These are phyloP conservation scores for Colletotrichum sp. DNA, from an alignment of 2,329 filamentous ascomycete species.

Conservation along the genomic window DNA sequence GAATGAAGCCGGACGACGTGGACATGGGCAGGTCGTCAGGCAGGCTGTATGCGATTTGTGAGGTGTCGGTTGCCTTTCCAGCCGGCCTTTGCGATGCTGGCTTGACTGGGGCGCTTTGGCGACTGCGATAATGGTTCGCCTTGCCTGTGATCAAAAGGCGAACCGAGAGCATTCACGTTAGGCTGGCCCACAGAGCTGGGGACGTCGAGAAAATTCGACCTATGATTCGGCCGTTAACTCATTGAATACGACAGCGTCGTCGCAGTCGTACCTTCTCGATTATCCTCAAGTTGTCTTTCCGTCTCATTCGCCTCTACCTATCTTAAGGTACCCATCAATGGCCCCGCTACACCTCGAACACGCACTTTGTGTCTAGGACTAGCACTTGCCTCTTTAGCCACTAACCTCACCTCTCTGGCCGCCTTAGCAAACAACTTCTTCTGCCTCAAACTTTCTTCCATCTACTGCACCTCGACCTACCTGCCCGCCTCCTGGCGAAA, in stretches of 20 bases:
- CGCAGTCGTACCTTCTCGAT: neutral
- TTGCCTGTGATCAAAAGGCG: neutral
- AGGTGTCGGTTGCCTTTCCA: neutral
- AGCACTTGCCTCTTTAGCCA: neutral
- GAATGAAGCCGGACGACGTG: neutral
- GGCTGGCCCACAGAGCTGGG: neutral
- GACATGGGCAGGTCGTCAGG: neutral
- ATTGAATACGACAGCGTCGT: neutral
- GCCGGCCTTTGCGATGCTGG: neutral
- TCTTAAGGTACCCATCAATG: neutral
- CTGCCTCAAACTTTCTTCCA: neutral
- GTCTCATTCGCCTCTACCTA: neutral
- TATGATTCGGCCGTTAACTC: neutral
- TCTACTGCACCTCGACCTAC: neutral
- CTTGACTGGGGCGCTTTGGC: neutral
- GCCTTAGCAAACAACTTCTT: neutral
- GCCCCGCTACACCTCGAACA: neutral
- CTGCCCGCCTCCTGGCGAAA: neutral
- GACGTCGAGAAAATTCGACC: neutral
- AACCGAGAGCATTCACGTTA: neutral
- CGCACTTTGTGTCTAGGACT: neutral
- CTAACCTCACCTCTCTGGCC: neutral
- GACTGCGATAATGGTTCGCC: neutral
- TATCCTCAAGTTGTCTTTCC: neutral
- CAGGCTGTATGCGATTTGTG: neutral